Conservation (phyloP, 225 moss, liverwort and hornwort genomes). For the Ulota crispa region DNA sequence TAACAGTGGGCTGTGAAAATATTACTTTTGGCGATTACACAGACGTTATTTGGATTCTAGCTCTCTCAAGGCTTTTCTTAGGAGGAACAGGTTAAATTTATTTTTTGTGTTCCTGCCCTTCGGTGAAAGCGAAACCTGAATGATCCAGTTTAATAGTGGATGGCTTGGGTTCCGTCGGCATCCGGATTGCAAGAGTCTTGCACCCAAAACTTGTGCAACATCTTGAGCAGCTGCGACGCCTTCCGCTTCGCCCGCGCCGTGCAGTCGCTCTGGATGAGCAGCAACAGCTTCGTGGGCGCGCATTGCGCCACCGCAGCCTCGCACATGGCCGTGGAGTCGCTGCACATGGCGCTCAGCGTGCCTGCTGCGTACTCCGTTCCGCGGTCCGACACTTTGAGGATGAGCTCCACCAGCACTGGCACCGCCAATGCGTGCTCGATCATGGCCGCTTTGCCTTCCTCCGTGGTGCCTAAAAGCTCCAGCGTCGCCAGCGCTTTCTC, state of each 20-base stretch:
- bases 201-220: slow-evolving; percentile 71
- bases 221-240: slow-evolving; percentile 68
- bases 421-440: slow-evolving; percentile 56
- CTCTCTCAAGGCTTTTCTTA: background rate
- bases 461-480: slow-evolving; percentile 51
- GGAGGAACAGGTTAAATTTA: background rate
- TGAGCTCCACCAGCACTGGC: slow-evolving; percentile 56
- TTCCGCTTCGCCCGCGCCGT: slow-evolving; percentile 76
- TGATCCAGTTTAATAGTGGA: slow-evolving; percentile 38
- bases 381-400: slow-evolving; percentile 54
- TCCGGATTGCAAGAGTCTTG: slow-evolving; percentile 54
- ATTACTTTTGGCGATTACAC: slow-evolving; percentile 20
- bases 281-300: slow-evolving; percentile 53
- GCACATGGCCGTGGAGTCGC: slow-evolving; percentile 37
- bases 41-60: background rate
- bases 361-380: slow-evolving; percentile 62
- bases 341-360: slow-evolving; percentile 46
- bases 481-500: slow-evolving; percentile 59
- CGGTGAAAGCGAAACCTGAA: too few species aligned
- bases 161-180: slow-evolving; percentile 42
- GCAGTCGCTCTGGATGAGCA: slow-evolving; percentile 73
- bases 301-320: slow-evolving; percentile 56
- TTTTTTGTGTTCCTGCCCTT: background rate
- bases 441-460: slow-evolving; percentile 50
- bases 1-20: background rate